phyloP scores from a whole-genome alignment of 495 filamentous ascomycete genomes.

The Daldinia vernicosa region DNA sequence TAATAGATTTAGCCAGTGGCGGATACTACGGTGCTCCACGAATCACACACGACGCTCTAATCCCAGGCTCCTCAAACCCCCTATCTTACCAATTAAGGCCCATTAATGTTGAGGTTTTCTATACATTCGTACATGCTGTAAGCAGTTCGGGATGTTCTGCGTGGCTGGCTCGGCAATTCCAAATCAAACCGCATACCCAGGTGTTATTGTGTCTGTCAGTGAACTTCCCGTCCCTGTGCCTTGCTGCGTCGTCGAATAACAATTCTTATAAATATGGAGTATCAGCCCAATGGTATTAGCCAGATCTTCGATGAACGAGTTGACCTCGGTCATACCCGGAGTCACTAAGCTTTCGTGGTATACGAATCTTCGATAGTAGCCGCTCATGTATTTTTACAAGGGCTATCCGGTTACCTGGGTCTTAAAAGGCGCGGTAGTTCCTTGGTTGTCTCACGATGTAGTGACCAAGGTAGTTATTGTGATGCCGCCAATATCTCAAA shows the following conservation, averaged over 20 bases:
- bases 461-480: too few relatives aligned
- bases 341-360: not conserved
- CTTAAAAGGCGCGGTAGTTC: not conserved
- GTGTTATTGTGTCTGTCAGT: not conserved
- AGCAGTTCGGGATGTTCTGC: conserved; percentile 13
- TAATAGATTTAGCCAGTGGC: conserved; percentile 48
- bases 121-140: conserved; percentile 3
- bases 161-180: conserved; percentile 24
- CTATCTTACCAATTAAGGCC: conserved; percentile 30
- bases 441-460: not conserved
- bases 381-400: not conserved
- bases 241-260: not conserved
- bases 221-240: not conserved
- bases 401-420: not conserved
- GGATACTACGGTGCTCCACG: conserved; percentile 32
- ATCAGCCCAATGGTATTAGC: not conserved
- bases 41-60: conserved; percentile 28
- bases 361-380: not conserved
- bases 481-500: too few relatives aligned
- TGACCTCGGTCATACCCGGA: not conserved
- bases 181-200: not conserved
- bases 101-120: conserved; percentile 10
- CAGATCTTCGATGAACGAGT: not conserved
- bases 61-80: conserved; percentile 21
- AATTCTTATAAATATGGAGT: not conserved